Evolutionary conservation across 2,329 filamentous ascomycete species (phyloP).

Genomic region (Davidsoniella virescens): DNA sequence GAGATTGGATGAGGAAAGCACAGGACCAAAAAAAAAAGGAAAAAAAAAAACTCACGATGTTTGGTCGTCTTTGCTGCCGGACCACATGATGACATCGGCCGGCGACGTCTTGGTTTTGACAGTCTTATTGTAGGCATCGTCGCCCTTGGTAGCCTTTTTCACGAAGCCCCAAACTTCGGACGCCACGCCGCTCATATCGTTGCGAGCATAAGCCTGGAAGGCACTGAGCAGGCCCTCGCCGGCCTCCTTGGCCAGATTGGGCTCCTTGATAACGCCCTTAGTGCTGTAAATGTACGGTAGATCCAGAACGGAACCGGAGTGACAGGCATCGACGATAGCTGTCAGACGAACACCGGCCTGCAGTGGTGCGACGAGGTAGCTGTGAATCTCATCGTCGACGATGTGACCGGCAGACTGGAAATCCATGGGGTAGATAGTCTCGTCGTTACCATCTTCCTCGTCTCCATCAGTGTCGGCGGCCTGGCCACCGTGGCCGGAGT

Average conservation of each 20-base stretch:
- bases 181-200: constrained; percentile 70
- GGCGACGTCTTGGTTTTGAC: constrained; percentile 81
- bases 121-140: constrained; percentile 61
- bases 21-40: constrained; percentile 11
- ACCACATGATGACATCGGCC: constrained; percentile 96
- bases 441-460: constrained; percentile 62
- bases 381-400: constrained; percentile 64
- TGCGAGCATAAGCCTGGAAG: constrained; percentile 63
- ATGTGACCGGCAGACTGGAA: constrained; percentile 55
- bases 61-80: constrained; percentile 87
- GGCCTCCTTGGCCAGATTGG: constrained; percentile 65
- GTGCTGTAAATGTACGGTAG: constrained; percentile 69
- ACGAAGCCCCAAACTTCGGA: constrained; percentile 67
- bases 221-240: constrained; percentile 55
- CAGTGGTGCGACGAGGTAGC: constrained; percentile 60
- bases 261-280: constrained; percentile 65
- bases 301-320: constrained; percentile 63
- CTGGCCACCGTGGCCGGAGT: constrained; percentile 63
- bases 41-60: constrained; percentile 43
- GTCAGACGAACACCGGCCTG: constrained; percentile 70
- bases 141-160: constrained; percentile 51
- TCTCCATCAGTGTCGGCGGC: constrained; percentile 58
- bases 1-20: too few relatives aligned
- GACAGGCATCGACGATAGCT: constrained; percentile 68
- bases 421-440: constrained; percentile 66